phyloP scores from a whole-genome alignment of 306 rosid species.

The Pterocarpus santalinus region DNA sequence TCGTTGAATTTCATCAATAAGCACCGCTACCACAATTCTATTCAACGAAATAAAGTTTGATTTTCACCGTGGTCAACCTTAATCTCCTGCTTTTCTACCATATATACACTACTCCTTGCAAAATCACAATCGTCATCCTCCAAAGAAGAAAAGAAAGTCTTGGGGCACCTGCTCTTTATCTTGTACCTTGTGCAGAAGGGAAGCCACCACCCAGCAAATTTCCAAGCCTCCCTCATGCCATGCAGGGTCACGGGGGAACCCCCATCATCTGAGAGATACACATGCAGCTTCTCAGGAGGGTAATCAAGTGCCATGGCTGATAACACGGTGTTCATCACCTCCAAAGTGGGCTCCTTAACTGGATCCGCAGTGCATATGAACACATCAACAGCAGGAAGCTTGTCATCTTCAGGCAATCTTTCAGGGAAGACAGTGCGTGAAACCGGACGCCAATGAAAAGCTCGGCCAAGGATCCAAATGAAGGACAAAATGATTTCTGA shows the following conservation, averaged over 20 bases:
- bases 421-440: slow-evolving; percentile 58
- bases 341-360: slow-evolving; percentile 69
- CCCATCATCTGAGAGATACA: slow-evolving; percentile 78
- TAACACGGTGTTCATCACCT: slow-evolving; percentile 76
- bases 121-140: slow-evolving; percentile 46
- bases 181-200: slow-evolving; percentile 65
- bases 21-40: not conserved
- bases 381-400: slow-evolving; percentile 71
- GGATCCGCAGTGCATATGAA: slow-evolving; percentile 79
- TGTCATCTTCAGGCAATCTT: slow-evolving; percentile 62
- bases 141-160: slow-evolving; percentile 61
- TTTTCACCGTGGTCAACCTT: slow-evolving; percentile 45
- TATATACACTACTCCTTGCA: slow-evolving; percentile 41
- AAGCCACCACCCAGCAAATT: slow-evolving; percentile 74
- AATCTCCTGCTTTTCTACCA: slow-evolving; percentile 48
- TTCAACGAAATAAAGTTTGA: slow-evolving; percentile 4
- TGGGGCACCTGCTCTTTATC: slow-evolving; percentile 61
- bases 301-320: slow-evolving; percentile 82
- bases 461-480: slow-evolving; percentile 69
- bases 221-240: slow-evolving; percentile 58
- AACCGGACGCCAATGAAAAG: slow-evolving; percentile 65
- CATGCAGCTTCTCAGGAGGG: slow-evolving; percentile 69
- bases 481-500: slow-evolving; percentile 73
- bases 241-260: slow-evolving; percentile 59
- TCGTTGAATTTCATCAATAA: slow-evolving; percentile 35